Evolutionary conservation across 169 alveolate genomes (phyloP), one percentile per base, ranked within the genome.

Genomic region (Plasmodium vinckei): DNA sequence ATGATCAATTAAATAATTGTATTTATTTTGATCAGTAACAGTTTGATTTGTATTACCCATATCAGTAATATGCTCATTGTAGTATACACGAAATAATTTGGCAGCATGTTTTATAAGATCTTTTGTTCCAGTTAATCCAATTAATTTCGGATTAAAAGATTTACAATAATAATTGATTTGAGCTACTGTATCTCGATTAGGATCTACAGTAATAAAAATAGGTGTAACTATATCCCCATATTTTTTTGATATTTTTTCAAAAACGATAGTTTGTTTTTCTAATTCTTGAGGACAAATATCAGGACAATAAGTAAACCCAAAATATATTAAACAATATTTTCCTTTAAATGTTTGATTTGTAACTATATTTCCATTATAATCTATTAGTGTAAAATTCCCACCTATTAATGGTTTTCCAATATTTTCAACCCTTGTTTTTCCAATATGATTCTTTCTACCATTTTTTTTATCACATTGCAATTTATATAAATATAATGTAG

Each of bases 251-350:
- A 95, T 72, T 21, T 61, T 73, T 27, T 93, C 96, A 44, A 91
- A 87, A 25, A 95, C 97, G 59, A 77, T 87, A 5, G 94, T 90
- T 72, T 93, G 96, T 42, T 95, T 95, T 60, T 95, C 97, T 90
- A 95, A 89, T 70, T 95, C 98, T 72, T 93, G 97, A 2, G 98
- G 98, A 73, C 98, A 96, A 17, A 96, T 95, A 87, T 96, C 98
- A 60, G 98, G 98, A 71, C 98, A 96, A 65, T 94, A 95, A 13
- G 94, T 88, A 89, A 96, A 96, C 13, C 98, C 96, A 65, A 92
- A 94, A 75, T 91, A 93, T 13, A 93, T 73, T 59, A 94, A 67
- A 13, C 86, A 77, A 21, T 65, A 56, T 61, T 86, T 91, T 21
- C 93, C 92, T 42, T 72, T 73, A 67, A 93, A 93, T 51, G 82